Base-by-base conservation (phyloP, 441 rosid genomes). In the Populus tomentosa region DNA sequence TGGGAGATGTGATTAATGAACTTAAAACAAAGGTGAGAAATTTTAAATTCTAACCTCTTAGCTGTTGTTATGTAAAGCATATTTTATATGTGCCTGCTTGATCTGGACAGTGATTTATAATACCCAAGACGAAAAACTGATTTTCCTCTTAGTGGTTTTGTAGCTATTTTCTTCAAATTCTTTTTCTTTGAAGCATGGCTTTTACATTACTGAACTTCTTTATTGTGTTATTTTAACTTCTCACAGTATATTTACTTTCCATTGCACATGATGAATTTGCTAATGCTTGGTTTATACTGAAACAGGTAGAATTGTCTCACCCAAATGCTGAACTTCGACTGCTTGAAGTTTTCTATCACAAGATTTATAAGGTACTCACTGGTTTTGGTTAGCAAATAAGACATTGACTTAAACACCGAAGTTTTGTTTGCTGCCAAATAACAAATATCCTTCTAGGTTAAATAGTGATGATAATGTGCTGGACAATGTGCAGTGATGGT, bases 261-360 rank as follows among this genome's bases (percentile, higher is more conserved):
- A 21, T 56, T 62, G 46, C 53, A 18, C n/a, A 10, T 42, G 7
- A 75, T 23, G 40, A 26, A 67, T 40, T 32, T 69, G 2, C 14
- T n/a, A 70, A 67, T 62, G 42, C 62, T 8, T 20, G 28, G 28
- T 53, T 46, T 9, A 28, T 9, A 6, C 33, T 40, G 53, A 74
- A 80, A 80, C 90, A 93, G 99, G 98, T 92, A 38, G 98, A 92
- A 80, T 84, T 96, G 87, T 96, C 98, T 63, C 92, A 86, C 83
- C 90, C 91, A 64, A 86, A 84, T 88, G 98, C 98, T 73, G 98
- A 96, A 85, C 94, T 96, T 80, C 87, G 99, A 80, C 82, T 96
- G 72, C 94, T 96, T 75, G 96, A 96, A 89, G 97, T 94, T 65
- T 96, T 94, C 81, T 89, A 89, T 79, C 96, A 91, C 89, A 94